Evolutionary conservation across 148 eudicot species (phyloP), one percentile per base, ranked within the genome.

Genomic region (Bassia scoparia): DNA sequence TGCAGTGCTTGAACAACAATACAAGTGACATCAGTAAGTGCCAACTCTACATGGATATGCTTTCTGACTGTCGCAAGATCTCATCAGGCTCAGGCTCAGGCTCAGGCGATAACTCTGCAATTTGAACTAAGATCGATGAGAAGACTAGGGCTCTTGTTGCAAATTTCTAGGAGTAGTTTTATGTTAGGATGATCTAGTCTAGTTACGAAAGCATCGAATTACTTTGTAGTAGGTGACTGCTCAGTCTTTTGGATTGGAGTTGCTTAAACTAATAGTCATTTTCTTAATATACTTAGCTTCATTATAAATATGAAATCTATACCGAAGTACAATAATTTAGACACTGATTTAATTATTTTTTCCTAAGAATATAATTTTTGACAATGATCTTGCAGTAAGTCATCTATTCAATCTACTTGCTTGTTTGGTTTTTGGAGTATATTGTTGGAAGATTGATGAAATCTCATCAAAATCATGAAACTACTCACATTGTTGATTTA

Each of bases 11-110:
- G 68, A 55, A 59, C 74, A 18, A 26, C n/a, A 58, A 60, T 13
- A 61, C 50, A 56, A 72, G 72, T 31, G 82, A 79, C 18, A 79
- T 82, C 75, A 48, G 80, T 72, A 76, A 55, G 77, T 82, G 85
- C 74, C 85, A 82, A 50, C 38, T 70, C 71, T 75, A 66, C 70
- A 78, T 82, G 82, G 75, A 82, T 27, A 82, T 67, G 82, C 75
- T 82, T 46, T 61, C 74, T 34, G 85, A 82, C 48, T 82, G 85
- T 48, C 76, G 68, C 35, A 75, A 49, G 62, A 67, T 5, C 53
- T 4, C 46, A 41, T 41, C 46, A 41, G 46, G 46, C 46, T 41
- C 46, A 41, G 46, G 46, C 11, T 7, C 53, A 1, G 53, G 53
- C 64, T 55, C 77, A 1, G 33, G 33, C 41, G n/a, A 24, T 15